A percentile compares a stretch with the other conserved stretches of the same genome.
These are phyloP conservation scores for Chalciporus sp. DNA, from an alignment of 1,284 basidiomycete species.

Conservation along the genomic window DNA sequence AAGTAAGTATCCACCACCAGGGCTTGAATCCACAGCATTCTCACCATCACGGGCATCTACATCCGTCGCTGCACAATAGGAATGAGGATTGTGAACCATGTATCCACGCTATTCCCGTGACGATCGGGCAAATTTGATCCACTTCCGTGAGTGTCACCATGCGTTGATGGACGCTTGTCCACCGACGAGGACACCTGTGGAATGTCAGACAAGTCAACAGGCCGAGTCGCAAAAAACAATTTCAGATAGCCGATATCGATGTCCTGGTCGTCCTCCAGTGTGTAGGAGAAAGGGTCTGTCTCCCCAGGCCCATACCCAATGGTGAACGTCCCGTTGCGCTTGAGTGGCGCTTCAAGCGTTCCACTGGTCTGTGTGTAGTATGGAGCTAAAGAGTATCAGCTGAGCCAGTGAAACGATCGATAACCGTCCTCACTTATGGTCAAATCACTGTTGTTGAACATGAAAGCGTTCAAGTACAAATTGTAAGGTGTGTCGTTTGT, in stretches of 20 bases:
- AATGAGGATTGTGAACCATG: no score
- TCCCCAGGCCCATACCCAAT: conserved; percentile 23
- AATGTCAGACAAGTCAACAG: conserved; percentile 18
- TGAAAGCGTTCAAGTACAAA: conserved; percentile 24
- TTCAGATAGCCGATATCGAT: conserved; percentile 27
- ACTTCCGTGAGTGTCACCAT: no score
- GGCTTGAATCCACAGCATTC: no score
- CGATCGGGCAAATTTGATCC: no score
- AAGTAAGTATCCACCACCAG: no score
- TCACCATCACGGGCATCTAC: no score
- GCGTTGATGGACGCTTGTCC: no score
- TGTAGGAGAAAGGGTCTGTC: conserved; percentile 3
- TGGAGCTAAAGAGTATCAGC: conserved; percentile 3
- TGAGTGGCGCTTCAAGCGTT: conserved; percentile 7
- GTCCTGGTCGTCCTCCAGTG: conserved; percentile 7
- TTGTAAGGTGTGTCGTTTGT: conserved; percentile 21
- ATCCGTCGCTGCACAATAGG: no score
- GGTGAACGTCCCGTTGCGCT: conserved; percentile 2
- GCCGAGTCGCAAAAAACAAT: conserved; percentile 21
- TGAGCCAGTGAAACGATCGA: no score
- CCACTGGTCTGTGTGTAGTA: conserved; percentile 18
- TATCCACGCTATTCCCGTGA: no score
- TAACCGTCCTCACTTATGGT: conserved; percentile 13
- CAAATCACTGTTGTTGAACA: conserved; percentile 23
- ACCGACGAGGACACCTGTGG: conserved; percentile 3